Evolutionary conservation across 352 stramenopile genomes (phyloP).

Genomic region (Paralagenidium karlingii): DNA sequence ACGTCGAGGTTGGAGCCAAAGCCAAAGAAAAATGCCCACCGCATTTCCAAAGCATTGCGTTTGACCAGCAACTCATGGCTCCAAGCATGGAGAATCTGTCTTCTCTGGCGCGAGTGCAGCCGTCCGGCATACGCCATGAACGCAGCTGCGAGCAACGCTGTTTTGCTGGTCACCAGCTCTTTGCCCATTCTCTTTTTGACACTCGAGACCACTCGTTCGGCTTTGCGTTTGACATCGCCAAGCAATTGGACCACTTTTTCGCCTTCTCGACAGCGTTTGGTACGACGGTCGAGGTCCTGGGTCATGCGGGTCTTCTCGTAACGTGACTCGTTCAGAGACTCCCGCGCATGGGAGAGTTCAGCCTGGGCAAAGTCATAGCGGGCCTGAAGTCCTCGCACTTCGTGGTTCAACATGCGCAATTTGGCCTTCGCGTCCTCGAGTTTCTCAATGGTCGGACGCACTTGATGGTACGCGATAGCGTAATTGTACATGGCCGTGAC

Average conservation of each 20-base stretch:
- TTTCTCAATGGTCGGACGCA: conserved; percentile 54
- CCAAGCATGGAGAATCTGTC: conserved; percentile 10
- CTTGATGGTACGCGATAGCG: conserved; percentile 20
- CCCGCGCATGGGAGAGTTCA: neutral
- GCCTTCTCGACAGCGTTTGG: conserved; percentile 3
- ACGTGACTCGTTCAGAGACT: neutral
- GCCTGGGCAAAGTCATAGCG: conserved; percentile 3
- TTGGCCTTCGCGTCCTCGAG: conserved; percentile 39
- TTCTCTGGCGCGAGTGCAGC: conserved; percentile 7
- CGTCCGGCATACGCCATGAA: conserved; percentile 17
- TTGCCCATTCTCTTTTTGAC: conserved; percentile 5
- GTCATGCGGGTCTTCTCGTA: neutral
- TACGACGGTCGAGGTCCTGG: neutral
- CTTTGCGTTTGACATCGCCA: conserved; percentile 14
- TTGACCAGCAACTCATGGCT: neutral
- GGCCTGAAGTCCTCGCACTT: conserved; percentile 23
- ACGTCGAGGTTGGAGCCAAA: neutral
- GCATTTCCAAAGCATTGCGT: conserved; percentile 1
- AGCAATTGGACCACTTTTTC: conserved; percentile 20
- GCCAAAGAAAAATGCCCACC: conserved; percentile 3
- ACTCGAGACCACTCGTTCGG: conserved; percentile 6
- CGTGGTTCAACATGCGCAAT: conserved; percentile 36
- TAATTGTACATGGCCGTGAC: conserved; percentile 61
- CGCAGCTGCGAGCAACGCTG: conserved; percentile 32
- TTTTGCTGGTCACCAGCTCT: conserved; percentile 29